Conservation (phyloP, 805 yeast species). For the Yamadazyma scolyti region DNA sequence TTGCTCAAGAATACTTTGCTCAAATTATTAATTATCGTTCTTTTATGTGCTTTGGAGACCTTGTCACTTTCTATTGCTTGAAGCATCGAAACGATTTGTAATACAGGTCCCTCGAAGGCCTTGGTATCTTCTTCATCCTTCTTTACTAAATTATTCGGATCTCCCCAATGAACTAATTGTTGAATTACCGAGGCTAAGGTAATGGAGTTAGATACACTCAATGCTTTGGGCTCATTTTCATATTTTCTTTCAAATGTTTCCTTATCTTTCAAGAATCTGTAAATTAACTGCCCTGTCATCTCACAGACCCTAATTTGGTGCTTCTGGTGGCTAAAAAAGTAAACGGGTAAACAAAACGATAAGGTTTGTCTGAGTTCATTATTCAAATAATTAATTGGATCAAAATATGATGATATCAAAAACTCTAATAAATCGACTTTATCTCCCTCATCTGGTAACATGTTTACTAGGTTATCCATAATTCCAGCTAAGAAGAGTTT, state of each 20-base stretch:
- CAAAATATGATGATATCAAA: slow-evolving; percentile 69
- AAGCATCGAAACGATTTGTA: slow-evolving; percentile 53
- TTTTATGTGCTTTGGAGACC: slow-evolving; percentile 50
- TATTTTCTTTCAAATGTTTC: slow-evolving; percentile 3
- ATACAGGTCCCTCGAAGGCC: slow-evolving; percentile 44
- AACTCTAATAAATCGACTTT: slow-evolving; percentile 55
- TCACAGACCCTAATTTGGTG: slow-evolving; percentile 68
- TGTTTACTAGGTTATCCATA: slow-evolving; percentile 56
- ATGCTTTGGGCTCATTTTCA: slow-evolving; percentile 4
- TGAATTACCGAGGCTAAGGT: slow-evolving; percentile 48
- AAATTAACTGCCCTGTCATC: slow-evolving; percentile 63
- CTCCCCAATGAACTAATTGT: slow-evolving; percentile 81
- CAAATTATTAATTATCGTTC: slow-evolving; percentile 49
- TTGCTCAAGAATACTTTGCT: slow-evolving; percentile 40
- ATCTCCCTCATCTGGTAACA: slow-evolving; percentile 11
- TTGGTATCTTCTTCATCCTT: slow-evolving; percentile 38
- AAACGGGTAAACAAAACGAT: slow-evolving; percentile 85
- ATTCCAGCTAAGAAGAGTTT: slow-evolving; percentile 78
- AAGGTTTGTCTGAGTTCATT: slow-evolving; percentile 72
- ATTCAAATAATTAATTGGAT: slow-evolving; percentile 60
- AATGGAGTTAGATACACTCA: slow-evolving; percentile 1
- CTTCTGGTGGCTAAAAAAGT: slow-evolving; percentile 66
- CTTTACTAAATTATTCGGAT: slow-evolving; percentile 64
- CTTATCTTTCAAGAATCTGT: slow-evolving; percentile 14
- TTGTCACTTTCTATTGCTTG: slow-evolving; percentile 46